Conservation (phyloP, 2,329 filamentous ascomycete species). For the Pyrenochaeta sp. region DNA sequence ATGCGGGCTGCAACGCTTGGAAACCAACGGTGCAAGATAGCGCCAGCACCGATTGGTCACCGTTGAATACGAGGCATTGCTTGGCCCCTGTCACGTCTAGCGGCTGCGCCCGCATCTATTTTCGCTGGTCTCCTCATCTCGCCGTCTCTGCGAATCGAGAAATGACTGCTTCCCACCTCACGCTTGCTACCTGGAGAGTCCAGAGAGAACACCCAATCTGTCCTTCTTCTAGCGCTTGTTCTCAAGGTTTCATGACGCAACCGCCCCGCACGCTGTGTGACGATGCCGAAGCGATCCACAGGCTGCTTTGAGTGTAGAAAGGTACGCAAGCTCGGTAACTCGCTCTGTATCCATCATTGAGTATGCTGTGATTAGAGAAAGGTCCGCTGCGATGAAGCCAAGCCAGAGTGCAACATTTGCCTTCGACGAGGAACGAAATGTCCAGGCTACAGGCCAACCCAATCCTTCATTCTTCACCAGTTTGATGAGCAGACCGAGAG, state of each 20-base stretch:
- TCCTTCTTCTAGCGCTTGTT: background rate
- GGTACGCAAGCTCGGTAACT: conserved; percentile 22
- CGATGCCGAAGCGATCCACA: conserved; percentile 48
- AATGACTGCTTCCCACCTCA: conserved; percentile 5
- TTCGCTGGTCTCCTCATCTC: conserved; percentile 2
- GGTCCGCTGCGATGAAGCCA: conserved; percentile 47
- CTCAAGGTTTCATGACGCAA: conserved; percentile 8
- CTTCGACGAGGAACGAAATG: conserved; percentile 46
- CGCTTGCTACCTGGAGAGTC: conserved; percentile 1
- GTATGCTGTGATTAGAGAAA: conserved; percentile 30
- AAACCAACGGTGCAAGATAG: conserved; percentile 5
- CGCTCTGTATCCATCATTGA: conserved; percentile 15
- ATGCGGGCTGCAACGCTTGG: conserved; percentile 8
- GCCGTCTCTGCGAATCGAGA: conserved; percentile 2
- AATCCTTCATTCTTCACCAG: conserved; percentile 47
- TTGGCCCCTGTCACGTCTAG: conserved; percentile 20
- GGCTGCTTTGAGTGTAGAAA: conserved; percentile 50
- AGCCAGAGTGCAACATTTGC: conserved; percentile 47
- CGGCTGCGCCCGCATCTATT: conserved; percentile 9
- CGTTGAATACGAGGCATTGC: conserved; percentile 15
- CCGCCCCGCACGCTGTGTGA: conserved; percentile 15
- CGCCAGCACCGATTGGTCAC: conserved; percentile 11
- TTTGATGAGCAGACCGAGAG: conserved; percentile 40
- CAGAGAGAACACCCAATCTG: background rate
- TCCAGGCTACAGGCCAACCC: conserved; percentile 46